A percentile compares a stretch with the other conserved stretches of the same genome.
phyloP scores from a whole-genome alignment of 2,329 filamentous ascomycete genomes.

The Trichophyton benhamiae region DNA sequence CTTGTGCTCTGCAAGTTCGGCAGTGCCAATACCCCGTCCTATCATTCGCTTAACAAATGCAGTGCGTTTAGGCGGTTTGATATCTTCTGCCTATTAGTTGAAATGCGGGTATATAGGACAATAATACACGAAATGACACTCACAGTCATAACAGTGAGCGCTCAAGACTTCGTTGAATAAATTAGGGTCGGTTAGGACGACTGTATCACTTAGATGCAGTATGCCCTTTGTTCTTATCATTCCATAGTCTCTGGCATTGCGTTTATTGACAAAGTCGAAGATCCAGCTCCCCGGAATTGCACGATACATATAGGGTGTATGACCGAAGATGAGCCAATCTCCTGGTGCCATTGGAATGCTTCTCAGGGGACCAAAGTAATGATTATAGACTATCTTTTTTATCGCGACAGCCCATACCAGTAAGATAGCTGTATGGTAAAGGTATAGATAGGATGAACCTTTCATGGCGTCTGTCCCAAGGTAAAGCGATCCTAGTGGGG shows the following conservation, averaged over 20 bases:
- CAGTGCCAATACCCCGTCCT: constrained; percentile 40
- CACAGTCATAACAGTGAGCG: constrained; percentile 42
- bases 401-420: neutral
- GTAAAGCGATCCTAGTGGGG: neutral
- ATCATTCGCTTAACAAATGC: constrained; percentile 38
- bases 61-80: constrained; percentile 34
- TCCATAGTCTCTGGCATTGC: neutral
- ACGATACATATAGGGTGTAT: neutral
- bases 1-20: constrained; percentile 40
- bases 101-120: neutral
- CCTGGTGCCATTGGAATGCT: neutral
- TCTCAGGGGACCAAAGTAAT: neutral
- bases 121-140: constrained; percentile 14
- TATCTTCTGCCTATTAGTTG: neutral
- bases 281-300: neutral
- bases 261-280: neutral
- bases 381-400: neutral
- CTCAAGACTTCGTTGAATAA: constrained; percentile 42
- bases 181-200: constrained; percentile 21
- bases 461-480: neutral
- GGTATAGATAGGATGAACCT: neutral
- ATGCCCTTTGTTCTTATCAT: neutral
- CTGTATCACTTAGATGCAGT: constrained; percentile 11
- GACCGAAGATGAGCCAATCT: neutral
- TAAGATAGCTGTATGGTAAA: neutral